Evolutionary conservation across 495 filamentous ascomycete genomes (phyloP).

Genomic region (Usnea hakonensis): DNA sequence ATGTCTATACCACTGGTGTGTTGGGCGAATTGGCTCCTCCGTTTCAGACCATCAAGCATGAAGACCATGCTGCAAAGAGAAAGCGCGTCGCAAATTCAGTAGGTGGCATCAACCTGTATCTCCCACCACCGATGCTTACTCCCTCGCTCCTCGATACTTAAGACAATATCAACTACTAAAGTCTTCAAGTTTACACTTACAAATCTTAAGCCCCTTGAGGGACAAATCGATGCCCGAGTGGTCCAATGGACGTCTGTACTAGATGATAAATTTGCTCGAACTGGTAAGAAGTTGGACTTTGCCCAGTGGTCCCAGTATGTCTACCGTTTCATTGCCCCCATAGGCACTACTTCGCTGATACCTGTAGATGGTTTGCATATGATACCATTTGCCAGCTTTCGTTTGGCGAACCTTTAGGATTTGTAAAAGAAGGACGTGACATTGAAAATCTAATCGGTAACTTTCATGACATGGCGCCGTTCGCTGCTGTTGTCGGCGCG

Average conservation of each 20-base stretch:
- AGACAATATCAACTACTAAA: neutral
- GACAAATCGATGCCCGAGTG: slow-evolving; percentile 40
- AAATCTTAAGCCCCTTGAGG: slow-evolving; percentile 47
- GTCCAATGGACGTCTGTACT: slow-evolving; percentile 39
- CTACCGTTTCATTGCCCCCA: neutral
- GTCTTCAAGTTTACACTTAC: slow-evolving; percentile 40
- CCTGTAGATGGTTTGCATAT: slow-evolving; percentile 44
- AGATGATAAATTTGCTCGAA: slow-evolving; percentile 35
- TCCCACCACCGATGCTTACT: no score
- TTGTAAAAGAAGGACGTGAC: slow-evolving; percentile 51
- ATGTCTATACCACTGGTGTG: slow-evolving; percentile 44
- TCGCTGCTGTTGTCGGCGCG: slow-evolving; percentile 42
- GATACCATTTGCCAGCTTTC: slow-evolving; percentile 60
- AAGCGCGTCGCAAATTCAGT: slow-evolving; percentile 33
- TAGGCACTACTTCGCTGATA: neutral
- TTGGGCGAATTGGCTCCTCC: slow-evolving; percentile 42
- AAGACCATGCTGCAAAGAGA: slow-evolving; percentile 40
- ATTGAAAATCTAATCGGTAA: slow-evolving; percentile 46
- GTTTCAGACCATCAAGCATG: slow-evolving; percentile 44
- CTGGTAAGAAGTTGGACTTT: slow-evolving; percentile 43
- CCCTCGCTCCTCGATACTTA: no score
- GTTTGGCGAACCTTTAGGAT: slow-evolving; percentile 56
- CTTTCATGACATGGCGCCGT: slow-evolving; percentile 43
- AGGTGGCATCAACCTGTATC: neutral
- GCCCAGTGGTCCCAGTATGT: slow-evolving; percentile 43